Evolutionary conservation across 768 basidiomycete species (phyloP), one percentile per base, ranked within the genome.

Genomic region (Suillus hirtellus): DNA sequence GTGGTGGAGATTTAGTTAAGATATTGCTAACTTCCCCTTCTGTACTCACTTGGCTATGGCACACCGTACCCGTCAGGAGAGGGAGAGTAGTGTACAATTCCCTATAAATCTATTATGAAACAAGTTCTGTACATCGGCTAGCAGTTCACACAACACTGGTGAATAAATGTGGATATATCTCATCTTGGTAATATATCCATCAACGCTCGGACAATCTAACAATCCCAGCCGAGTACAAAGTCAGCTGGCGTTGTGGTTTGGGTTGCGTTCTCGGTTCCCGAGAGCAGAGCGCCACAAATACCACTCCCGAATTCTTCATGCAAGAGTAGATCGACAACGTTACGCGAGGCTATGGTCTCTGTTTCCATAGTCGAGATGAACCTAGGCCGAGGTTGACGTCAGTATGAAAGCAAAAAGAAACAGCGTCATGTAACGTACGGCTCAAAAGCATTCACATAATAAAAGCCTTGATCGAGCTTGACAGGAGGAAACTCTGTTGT

Each of bases 331-430:
- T 94, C 93, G 54, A 93, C 92, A 44, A 90, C 81, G 72, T 96
- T 95, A 38, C 93, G 86, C 1, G 92, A 86, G 0, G 92, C 82
- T 38, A 96, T 74, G 0, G 92, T 94, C 76, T 95, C 89, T 0
- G 95, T 96, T 75, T 98, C 96, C 96, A 98, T 97, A 7, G 93
- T 94, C 15, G 89, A 92, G 53, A 95, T 90, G 68, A 93, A 85
- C 38, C 91, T 92, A 64, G 3, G 27, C 11, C 65, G 19, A 19
- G 31, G 27, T 24, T 5, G 12, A 55, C 34, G 34, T 44, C 58
- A 56, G 61, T 52, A 64, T 44, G 52, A 24, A 47, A 19, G n/a
- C 21, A 34, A 64, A 62, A 35, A 40, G 19, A 53, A 46, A 34
- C 47, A 53, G 59, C n/a, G 24, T 12, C 2, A 60, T 56, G 60